Evolutionary conservation across 139 green algal genomes (phyloP).

Genomic region (Zygnema cylindricum): DNA sequence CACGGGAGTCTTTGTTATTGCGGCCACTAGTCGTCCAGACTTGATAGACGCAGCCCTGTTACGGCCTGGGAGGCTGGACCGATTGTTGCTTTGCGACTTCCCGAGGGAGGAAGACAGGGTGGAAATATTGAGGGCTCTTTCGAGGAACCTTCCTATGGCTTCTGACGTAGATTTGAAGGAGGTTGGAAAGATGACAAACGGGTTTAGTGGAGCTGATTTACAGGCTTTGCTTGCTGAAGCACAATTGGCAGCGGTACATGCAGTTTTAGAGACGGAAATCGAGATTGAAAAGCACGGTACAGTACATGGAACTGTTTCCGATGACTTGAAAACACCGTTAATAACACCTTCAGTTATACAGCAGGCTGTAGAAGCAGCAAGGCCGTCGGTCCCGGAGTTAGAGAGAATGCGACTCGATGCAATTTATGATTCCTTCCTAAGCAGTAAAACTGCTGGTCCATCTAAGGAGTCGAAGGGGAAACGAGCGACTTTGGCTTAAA

Average conservation of each 20-base stretch:
- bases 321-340: not conserved
- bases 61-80: constrained; percentile 61
- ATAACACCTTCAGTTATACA: constrained; percentile 33
- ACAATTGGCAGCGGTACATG: constrained; percentile 62
- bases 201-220: constrained; percentile 64
- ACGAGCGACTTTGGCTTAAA: constrained; percentile 46
- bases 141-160: constrained; percentile 41
- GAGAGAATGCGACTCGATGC: constrained; percentile 40
- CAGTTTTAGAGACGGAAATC: constrained; percentile 33
- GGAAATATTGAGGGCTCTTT: constrained; percentile 57
- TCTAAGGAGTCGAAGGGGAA: constrained; percentile 47
- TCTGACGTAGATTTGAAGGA: constrained; percentile 62
- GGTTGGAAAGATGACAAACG: constrained; percentile 34
- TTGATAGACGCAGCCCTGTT: constrained; percentile 66
- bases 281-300: not conserved
- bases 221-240: constrained; percentile 62
- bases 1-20: constrained; percentile 87
- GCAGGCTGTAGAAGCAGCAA: not conserved
- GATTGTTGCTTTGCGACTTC: constrained; percentile 63
- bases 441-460: constrained; percentile 2
- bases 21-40: constrained; percentile 77
- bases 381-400: constrained; percentile 32
- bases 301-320: not conserved
- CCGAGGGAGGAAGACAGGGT: constrained; percentile 42
- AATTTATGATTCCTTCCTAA: constrained; percentile 62